These are phyloP conservation scores for Thymus mandschuricus DNA, from an alignment of 257 asterid species.

Conservation along the genomic window DNA sequence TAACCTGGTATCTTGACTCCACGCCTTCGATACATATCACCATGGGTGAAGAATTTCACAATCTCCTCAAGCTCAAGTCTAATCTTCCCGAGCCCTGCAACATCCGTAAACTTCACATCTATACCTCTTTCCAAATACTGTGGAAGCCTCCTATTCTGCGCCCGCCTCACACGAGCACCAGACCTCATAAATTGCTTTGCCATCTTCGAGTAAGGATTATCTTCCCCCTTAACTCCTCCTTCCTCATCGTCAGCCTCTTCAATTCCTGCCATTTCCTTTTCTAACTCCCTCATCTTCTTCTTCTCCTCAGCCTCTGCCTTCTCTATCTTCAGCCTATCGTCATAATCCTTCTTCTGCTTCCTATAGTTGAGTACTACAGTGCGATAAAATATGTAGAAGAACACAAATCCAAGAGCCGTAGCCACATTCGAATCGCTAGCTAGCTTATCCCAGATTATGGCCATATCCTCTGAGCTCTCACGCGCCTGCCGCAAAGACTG, in stretches of 20 bases:
- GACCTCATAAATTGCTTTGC: slow-evolving; percentile 87
- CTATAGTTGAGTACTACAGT: slow-evolving; percentile 80
- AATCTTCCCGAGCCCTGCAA: slow-evolving; percentile 97
- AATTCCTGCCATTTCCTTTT: slow-evolving; percentile 68
- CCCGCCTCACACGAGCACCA: slow-evolving; percentile 94
- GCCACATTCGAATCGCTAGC: slow-evolving; percentile 73
- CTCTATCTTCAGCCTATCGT: slow-evolving; percentile 90
- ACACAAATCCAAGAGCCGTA: slow-evolving; percentile 71
- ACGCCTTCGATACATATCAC: slow-evolving; percentile 94
- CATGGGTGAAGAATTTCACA: slow-evolving; percentile 97
- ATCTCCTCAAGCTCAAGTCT: slow-evolving; percentile 97
- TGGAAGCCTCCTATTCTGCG: slow-evolving; percentile 62
- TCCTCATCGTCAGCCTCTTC: slow-evolving; percentile 68
- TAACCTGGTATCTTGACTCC: slow-evolving; percentile 95
- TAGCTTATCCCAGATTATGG: slow-evolving; percentile 62
- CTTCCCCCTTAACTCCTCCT: slow-evolving; percentile 68
- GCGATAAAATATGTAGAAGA: slow-evolving; percentile 78
- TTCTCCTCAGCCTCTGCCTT: slow-evolving; percentile 94
- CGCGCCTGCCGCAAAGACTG: slow-evolving; percentile 58
- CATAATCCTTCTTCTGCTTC: slow-evolving; percentile 92
- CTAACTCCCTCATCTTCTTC: slow-evolving; percentile 82
- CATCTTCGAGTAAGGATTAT: slow-evolving; percentile 73
- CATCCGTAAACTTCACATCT: slow-evolving; percentile 93
- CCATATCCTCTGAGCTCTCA: slow-evolving; percentile 50
- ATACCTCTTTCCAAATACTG: slow-evolving; percentile 84